phyloP scores from a whole-genome alignment of 2,329 filamentous ascomycete genomes.

The Fusarium chaquense region DNA sequence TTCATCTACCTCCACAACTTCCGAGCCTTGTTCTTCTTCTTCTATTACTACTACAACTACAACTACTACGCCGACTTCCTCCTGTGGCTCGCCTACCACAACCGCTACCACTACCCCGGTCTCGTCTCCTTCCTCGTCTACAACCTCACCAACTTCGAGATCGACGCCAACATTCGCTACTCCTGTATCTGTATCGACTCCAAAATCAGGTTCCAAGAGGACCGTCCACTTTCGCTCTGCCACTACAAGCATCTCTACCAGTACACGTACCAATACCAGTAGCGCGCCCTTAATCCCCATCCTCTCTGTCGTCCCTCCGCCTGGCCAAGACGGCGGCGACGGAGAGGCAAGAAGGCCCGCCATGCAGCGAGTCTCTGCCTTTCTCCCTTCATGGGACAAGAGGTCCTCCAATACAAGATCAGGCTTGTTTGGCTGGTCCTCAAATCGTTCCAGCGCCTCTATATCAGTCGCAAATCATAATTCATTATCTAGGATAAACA shows the following conservation, averaged over 20 bases:
- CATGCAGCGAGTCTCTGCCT: constrained; percentile 60
- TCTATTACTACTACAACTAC: constrained; percentile 31
- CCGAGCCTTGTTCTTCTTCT: constrained; percentile 39
- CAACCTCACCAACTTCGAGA: constrained; percentile 41
- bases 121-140: constrained; percentile 39
- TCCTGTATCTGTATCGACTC: constrained; percentile 27
- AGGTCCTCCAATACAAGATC: constrained; percentile 52
- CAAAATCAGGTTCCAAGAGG: constrained; percentile 28
- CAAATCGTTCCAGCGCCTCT: constrained; percentile 60
- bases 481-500: constrained; percentile 52
- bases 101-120: constrained; percentile 34
- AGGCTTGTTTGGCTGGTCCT: constrained; percentile 59
- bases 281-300: constrained; percentile 51
- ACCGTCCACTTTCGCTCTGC: constrained; percentile 34
- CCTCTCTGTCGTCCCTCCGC: constrained; percentile 52
- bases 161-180: constrained; percentile 36
- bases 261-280: constrained; percentile 36
- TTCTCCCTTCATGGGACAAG: constrained; percentile 61
- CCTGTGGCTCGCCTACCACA: constrained; percentile 35
- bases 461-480: constrained; percentile 38
- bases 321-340: constrained; percentile 51
- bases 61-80: constrained; percentile 35
- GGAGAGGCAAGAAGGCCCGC: constrained; percentile 52
- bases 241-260: constrained; percentile 29
- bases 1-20: constrained; percentile 35